These are phyloP conservation scores for Lathyrus sativus DNA, from an alignment of 306 rosid species.

Conservation along the genomic window DNA sequence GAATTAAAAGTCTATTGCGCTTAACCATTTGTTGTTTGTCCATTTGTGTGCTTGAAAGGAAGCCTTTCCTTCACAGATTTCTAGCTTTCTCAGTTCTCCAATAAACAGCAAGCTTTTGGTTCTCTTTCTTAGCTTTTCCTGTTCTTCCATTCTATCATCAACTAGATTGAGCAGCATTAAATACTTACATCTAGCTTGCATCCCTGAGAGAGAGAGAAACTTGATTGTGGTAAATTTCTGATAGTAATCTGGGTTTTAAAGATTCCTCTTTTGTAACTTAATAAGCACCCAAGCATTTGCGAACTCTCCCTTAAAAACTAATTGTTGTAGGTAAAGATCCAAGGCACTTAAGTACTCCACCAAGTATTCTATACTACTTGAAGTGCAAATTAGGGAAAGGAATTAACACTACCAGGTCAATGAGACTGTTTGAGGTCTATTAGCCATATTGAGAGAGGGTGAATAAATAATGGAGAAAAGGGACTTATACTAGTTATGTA, in stretches of 20 bases:
- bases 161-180: neutral
- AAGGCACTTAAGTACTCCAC: neutral
- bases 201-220: neutral
- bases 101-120: neutral
- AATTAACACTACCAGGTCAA: neutral
- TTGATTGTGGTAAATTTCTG: neutral
- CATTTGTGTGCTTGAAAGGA: neutral
- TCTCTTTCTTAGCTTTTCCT: neutral
- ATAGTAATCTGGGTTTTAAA: neutral
- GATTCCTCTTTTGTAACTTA: neutral
- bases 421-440: neutral
- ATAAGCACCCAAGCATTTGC: neutral
- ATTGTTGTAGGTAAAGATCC: no score
- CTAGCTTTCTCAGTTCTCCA: slow-evolving; percentile 9
- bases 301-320: no score
- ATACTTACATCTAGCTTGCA: neutral
- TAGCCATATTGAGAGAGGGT: neutral
- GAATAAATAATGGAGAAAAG: neutral
- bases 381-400: neutral
- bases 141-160: slow-evolving; percentile 14
- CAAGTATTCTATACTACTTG: neutral
- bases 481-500: no score
- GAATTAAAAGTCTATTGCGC: no score
- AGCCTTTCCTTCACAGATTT: neutral
- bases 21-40: no score